Conservation (phyloP, 371 early-diverging fungal genomes). For the Mortierella polycephala region DNA sequence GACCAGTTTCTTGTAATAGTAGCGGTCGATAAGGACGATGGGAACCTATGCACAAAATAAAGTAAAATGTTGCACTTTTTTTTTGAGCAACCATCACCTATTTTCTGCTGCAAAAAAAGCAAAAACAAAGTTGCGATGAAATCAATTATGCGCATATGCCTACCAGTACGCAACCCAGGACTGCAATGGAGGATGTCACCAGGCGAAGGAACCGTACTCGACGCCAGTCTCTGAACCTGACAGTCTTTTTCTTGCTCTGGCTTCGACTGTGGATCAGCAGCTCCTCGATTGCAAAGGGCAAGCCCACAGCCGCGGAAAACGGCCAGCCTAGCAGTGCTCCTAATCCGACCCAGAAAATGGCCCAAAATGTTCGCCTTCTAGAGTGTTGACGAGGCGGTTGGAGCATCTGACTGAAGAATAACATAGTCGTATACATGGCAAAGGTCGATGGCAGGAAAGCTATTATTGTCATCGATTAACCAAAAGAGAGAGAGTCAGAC, state of each 20-base stretch:
- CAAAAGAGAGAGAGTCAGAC: neutral
- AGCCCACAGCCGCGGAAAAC: slow-evolving; percentile 78
- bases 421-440: slow-evolving; percentile 86
- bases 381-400: slow-evolving; percentile 62
- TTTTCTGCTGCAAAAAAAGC: neutral
- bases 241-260: slow-evolving; percentile 60
- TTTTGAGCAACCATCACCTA: neutral
- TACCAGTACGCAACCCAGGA: slow-evolving; percentile 31
- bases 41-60: slow-evolving; percentile 56
- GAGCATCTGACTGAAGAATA: slow-evolving; percentile 78
- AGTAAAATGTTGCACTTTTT: neutral
- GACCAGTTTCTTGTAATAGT: slow-evolving; percentile 76
- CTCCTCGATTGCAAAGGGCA: slow-evolving; percentile 85
- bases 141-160: neutral
- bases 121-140: neutral
- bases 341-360: slow-evolving; percentile 72
- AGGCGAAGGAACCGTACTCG: slow-evolving; percentile 37
- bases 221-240: slow-evolving; percentile 56
- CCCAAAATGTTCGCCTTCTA: slow-evolving; percentile 60
- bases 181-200: slow-evolving; percentile 20
- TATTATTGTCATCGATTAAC: slow-evolving; percentile 24
- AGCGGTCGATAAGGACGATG: slow-evolving; percentile 76
- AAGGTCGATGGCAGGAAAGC: slow-evolving; percentile 93
- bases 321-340: slow-evolving; percentile 92
- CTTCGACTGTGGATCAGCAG: slow-evolving; percentile 62